These are phyloP conservation scores for Fusarium sp. DNA, from an alignment of 2,329 filamentous ascomycete genomes.

Conservation along the genomic window DNA sequence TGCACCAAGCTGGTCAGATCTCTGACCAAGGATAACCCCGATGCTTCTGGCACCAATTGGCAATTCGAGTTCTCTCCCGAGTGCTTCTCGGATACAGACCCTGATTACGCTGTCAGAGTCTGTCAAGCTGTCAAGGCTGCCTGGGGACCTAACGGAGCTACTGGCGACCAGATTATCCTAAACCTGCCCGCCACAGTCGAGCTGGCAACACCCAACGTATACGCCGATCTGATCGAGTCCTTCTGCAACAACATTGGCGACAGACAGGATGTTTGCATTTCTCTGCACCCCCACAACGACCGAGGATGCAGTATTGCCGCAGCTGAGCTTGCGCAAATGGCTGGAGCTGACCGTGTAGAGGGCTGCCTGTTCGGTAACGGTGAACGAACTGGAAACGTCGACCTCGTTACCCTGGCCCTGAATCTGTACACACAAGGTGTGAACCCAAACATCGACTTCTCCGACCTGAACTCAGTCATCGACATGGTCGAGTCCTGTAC, in stretches of 20 bases:
- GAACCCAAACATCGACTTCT: slow-evolving; percentile 84
- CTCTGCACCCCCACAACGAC: slow-evolving; percentile 95
- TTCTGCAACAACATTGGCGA: slow-evolving; percentile 89
- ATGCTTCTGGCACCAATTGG: slow-evolving; percentile 73
- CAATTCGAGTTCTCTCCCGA: slow-evolving; percentile 87
- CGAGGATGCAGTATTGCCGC: slow-evolving; percentile 90
- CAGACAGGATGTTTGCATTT: slow-evolving; percentile 88
- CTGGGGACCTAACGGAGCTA: slow-evolving; percentile 85
- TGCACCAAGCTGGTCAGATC: slow-evolving; percentile 89
- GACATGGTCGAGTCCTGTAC: slow-evolving; percentile 91
- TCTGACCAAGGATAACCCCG: slow-evolving; percentile 84
- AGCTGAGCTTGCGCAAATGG: slow-evolving; percentile 95
- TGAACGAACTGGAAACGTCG: slow-evolving; percentile 95
- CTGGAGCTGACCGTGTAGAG: slow-evolving; percentile 92
- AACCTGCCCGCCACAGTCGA: slow-evolving; percentile 97
- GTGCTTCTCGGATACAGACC: slow-evolving; percentile 89
- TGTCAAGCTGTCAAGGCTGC: slow-evolving; percentile 95
- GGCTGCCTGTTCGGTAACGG: slow-evolving; percentile 93
- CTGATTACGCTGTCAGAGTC: slow-evolving; percentile 84
- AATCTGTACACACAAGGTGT: slow-evolving; percentile 97
- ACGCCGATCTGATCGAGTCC: slow-evolving; percentile 96
- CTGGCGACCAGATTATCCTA: slow-evolving; percentile 82
- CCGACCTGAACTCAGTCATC: slow-evolving; percentile 86
- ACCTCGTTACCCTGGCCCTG: slow-evolving; percentile 90
- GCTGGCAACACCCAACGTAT: slow-evolving; percentile 93